A percentile compares a stretch with the other conserved stretches of the same genome.
Conservation (phyloP, 2,329 filamentous ascomycete species). For the Pseudogymnoascus sp. region DNA sequence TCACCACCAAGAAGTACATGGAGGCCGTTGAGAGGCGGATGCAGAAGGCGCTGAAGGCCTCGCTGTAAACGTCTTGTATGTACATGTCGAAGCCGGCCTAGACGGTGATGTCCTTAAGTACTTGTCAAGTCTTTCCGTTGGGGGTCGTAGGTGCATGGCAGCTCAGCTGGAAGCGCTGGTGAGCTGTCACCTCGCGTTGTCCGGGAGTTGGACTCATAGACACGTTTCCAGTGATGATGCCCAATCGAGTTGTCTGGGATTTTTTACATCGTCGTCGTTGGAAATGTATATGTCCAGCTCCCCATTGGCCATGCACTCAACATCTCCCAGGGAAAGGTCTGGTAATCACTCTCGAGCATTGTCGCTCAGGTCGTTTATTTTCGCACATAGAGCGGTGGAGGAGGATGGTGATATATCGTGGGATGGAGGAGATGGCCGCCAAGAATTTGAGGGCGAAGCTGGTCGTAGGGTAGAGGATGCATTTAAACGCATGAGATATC, state of each 20-base stretch:
- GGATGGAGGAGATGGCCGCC: background rate
- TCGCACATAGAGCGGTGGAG: background rate
- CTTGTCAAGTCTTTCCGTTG: slow-evolving; percentile 6
- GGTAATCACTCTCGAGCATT: background rate
- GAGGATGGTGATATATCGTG: background rate
- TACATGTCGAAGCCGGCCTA: background rate
- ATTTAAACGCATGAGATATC: slow-evolving; percentile 1
- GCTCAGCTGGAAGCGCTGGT: background rate
- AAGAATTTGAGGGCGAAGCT: background rate
- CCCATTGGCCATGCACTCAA: background rate
- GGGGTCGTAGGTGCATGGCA: background rate
- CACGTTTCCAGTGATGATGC: background rate
- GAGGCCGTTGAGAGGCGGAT: slow-evolving; percentile 85
- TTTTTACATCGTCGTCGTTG: background rate
- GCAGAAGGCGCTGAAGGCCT: slow-evolving; percentile 69
- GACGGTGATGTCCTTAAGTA: background rate
- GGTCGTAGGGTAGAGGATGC: background rate
- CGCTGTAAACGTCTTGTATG: slow-evolving; percentile 43
- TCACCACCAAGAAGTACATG: slow-evolving; percentile 87
- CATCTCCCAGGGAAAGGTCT: background rate
- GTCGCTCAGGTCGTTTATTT: background rate
- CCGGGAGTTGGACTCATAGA: background rate
- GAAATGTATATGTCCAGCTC: background rate
- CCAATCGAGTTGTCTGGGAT: background rate
- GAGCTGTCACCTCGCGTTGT: background rate